These are phyloP conservation scores for Solanum hybrid DNA, from an alignment of 305 asterid genomes.

Conservation along the genomic window DNA sequence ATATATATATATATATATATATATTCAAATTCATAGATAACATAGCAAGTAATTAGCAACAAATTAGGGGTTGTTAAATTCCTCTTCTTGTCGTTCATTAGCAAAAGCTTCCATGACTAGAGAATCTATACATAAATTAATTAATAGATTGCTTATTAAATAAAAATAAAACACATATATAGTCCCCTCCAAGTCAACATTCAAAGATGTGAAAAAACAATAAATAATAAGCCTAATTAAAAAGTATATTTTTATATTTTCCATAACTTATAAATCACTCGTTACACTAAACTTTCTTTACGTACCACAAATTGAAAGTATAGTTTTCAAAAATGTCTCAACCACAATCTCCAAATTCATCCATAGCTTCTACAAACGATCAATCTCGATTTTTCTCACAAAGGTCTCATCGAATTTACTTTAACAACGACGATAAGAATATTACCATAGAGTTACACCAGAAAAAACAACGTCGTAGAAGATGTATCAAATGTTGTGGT, in stretches of 20 bases:
- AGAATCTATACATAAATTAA: background rate
- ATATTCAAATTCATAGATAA: background rate
- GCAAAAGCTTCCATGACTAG: background rate
- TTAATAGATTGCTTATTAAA: background rate
- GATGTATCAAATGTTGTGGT: constrained; percentile 35
- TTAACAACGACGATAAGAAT: constrained; percentile 7
- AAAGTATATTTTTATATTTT: background rate
- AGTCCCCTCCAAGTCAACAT: background rate
- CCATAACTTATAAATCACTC: background rate
- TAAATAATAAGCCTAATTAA: background rate
- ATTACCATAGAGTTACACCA: background rate
- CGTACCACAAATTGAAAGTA: background rate
- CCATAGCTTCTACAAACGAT: constrained; percentile 24
- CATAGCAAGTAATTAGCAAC: background rate
- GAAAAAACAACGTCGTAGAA: constrained; percentile 6
- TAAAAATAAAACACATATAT: background rate
- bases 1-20: background rate
- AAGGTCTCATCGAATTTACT: background rate
- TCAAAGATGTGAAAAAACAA: background rate
- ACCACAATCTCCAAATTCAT: background rate
- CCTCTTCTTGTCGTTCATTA: background rate
- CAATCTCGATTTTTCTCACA: constrained; percentile 29
- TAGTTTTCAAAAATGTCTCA: background rate
- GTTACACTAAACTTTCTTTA: background rate
- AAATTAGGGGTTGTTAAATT: background rate